Percentiles rank a stretch among this genome's conserved stretches.
These are phyloP conservation scores for Emericellopsis terricola DNA, from an alignment of 495 filamentous ascomycete genomes.

Conservation along the genomic window DNA sequence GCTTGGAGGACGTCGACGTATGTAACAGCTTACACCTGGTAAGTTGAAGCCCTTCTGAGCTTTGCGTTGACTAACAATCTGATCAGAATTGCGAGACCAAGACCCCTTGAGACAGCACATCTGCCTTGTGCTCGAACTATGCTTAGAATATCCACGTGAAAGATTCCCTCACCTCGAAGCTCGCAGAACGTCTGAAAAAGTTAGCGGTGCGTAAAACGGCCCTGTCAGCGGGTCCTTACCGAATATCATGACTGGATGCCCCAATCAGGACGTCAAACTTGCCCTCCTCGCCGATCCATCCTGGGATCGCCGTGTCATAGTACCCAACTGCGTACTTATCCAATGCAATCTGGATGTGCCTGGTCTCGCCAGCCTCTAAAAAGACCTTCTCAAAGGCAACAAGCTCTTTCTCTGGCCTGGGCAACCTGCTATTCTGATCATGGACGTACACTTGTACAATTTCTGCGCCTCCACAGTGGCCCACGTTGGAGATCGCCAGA, in stretches of 20 bases:
- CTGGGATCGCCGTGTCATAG: constrained; percentile 50
- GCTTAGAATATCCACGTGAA: neutral
- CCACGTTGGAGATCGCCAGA: constrained; percentile 53
- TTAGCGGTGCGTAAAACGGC: too few species aligned
- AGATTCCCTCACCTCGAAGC: neutral
- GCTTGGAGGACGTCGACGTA: neutral
- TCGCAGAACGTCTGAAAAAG: neutral
- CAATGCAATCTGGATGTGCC: constrained; percentile 42
- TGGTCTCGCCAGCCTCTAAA: constrained; percentile 49
- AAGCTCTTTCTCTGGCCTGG: constrained; percentile 58
- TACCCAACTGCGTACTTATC: constrained; percentile 68
- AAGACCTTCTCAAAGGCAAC: constrained; percentile 67
- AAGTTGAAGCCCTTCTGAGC: too few species aligned
- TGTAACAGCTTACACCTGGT: too few species aligned
- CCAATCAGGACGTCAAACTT: constrained; percentile 48
- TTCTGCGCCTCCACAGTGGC: constrained; percentile 47
- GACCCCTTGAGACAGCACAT: too few species aligned
- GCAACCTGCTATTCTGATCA: constrained; percentile 33
- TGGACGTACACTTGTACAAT: constrained; percentile 63
- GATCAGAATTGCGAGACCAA: too few species aligned
- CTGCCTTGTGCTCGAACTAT: too few species aligned
- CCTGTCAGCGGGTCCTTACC: too few species aligned
- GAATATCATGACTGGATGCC: constrained; percentile 13
- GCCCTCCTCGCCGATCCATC: constrained; percentile 69
- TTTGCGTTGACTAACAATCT: too few species aligned